A percentile compares a stretch with the other conserved stretches of the same genome.
phyloP scores from a whole-genome alignment of 2,329 filamentous ascomycete species.

The Claviceps spartinae region DNA sequence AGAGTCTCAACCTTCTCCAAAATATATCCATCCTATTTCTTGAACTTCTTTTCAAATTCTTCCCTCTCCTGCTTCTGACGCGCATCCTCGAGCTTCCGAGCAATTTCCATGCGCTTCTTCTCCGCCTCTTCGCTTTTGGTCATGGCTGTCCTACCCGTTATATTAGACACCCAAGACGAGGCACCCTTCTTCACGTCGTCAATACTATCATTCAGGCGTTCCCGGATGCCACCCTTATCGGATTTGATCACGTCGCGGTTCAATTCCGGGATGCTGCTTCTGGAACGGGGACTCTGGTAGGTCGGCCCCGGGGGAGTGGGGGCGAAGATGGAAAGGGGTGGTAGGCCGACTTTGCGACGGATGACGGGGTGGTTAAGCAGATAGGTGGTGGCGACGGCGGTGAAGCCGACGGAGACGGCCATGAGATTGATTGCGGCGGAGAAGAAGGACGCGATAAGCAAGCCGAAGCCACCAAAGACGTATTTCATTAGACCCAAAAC shows the following conservation, averaged over 20 bases:
- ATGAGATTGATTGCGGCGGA: constrained; percentile 36
- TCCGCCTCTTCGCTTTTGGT: constrained; percentile 22
- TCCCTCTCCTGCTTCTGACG: constrained; percentile 22
- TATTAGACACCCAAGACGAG: too few relatives aligned
- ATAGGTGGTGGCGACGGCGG: constrained; percentile 22
- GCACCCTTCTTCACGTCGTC: constrained; percentile 24
- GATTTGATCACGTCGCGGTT: constrained; percentile 7
- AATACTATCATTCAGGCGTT: constrained; percentile 21
- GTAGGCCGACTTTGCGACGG: constrained; percentile 25
- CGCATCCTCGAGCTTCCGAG: constrained; percentile 23
- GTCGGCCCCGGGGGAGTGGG: constrained; percentile 8
- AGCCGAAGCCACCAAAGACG: constrained; percentile 29
- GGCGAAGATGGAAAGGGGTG: constrained; percentile 16
- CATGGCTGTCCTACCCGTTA: too few relatives aligned
- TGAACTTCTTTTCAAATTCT: constrained; percentile 28
- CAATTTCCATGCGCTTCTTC: constrained; percentile 20
- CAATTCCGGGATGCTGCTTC: constrained; percentile 7
- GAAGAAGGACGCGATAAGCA: constrained; percentile 32
- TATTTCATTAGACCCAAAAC: constrained; percentile 30
- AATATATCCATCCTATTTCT: neutral
- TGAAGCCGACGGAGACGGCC: constrained; percentile 26
- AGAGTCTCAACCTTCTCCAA: too few relatives aligned
- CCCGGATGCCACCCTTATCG: constrained; percentile 5
- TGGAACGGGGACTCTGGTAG: constrained; percentile 23
- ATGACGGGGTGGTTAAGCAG: constrained; percentile 25